Conservation (phyloP, 352 stramenopile genomes). For the Hyaloperonospora brassicae region DNA sequence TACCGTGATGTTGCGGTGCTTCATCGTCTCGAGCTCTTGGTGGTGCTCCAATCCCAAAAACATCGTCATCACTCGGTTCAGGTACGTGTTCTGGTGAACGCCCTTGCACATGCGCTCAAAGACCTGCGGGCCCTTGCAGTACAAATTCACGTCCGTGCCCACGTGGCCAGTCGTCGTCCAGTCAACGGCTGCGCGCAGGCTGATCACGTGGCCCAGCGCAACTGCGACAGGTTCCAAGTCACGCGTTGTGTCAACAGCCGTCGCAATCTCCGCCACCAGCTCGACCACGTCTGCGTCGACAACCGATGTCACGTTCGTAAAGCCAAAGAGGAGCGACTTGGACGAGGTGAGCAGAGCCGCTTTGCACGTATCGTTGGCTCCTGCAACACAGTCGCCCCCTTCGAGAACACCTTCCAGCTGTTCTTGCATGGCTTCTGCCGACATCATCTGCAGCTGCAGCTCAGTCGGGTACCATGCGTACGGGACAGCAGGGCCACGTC, state of each 20-base stretch:
- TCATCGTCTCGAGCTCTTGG: constrained; percentile 51
- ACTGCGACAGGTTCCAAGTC: constrained; percentile 38
- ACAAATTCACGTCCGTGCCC: constrained; percentile 63
- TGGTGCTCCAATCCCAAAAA: constrained; percentile 55
- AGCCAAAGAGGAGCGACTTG: constrained; percentile 33
- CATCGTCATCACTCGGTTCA: constrained; percentile 73
- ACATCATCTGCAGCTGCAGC: constrained; percentile 45
- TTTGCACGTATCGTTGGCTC: constrained; percentile 40
- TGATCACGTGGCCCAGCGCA: constrained; percentile 44
- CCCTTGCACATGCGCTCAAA: constrained; percentile 61
- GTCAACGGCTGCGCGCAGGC: constrained; percentile 30
- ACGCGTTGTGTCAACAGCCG: constrained; percentile 33
- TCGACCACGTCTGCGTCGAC: constrained; percentile 19
- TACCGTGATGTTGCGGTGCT: constrained; percentile 34
- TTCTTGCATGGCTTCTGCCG: constrained; percentile 44
- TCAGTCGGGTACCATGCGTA: constrained; percentile 47
- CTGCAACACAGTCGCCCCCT: constrained; percentile 9
- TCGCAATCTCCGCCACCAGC: constrained; percentile 33
- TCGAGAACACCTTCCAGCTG: constrained; percentile 20
- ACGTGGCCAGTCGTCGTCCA: constrained; percentile 64
- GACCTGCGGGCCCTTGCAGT: constrained; percentile 54
- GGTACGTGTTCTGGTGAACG: constrained; percentile 55
- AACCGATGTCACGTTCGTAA: constrained; percentile 45
- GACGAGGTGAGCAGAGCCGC: constrained; percentile 24
- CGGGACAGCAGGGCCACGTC: constrained; percentile 17